Percentiles rank a stretch among this genome's conserved stretches.
Evolutionary conservation across 257 asterid species (phyloP).

Genomic region (Apocynum venetum): DNA sequence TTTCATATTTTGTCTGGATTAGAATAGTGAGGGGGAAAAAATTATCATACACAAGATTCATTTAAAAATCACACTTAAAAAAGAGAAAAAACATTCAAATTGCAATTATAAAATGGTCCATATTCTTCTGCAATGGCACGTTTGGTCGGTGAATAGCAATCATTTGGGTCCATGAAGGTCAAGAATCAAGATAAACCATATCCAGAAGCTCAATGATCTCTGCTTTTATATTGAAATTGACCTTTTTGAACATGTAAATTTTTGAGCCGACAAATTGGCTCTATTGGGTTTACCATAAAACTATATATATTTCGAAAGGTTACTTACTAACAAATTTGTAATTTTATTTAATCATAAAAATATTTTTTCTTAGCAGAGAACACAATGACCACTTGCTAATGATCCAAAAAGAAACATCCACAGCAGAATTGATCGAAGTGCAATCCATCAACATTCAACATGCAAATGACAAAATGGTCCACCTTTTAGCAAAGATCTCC

Average conservation of each 20-base stretch:
- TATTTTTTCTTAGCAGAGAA: not conserved
- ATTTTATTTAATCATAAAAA: no score
- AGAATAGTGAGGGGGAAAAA: no score
- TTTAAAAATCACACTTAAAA: no score
- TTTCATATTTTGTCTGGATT: no score
- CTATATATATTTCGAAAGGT: no score
- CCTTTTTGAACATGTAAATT: not conserved
- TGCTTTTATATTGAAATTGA: not conserved
- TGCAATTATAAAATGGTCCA: not conserved
- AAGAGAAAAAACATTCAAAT: no score
- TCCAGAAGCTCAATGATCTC: not conserved
- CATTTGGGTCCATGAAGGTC: not conserved
- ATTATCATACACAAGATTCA: no score
- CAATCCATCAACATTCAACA: not conserved
- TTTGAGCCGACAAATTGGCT: not conserved
- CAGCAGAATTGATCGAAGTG: not conserved
- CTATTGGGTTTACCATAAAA: no score
- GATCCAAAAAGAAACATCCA: not conserved
- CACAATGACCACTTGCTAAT: not conserved
- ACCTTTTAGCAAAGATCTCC: not conserved
- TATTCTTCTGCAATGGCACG: not conserved
- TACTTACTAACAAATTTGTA: no score
- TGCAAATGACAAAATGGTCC: not conserved
- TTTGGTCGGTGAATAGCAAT: slow-evolving; percentile 4
- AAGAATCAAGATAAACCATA: not conserved